Conservation (phyloP, 2,329 filamentous ascomycete genomes). For the Zelopaecilomyces penicillatus region DNA sequence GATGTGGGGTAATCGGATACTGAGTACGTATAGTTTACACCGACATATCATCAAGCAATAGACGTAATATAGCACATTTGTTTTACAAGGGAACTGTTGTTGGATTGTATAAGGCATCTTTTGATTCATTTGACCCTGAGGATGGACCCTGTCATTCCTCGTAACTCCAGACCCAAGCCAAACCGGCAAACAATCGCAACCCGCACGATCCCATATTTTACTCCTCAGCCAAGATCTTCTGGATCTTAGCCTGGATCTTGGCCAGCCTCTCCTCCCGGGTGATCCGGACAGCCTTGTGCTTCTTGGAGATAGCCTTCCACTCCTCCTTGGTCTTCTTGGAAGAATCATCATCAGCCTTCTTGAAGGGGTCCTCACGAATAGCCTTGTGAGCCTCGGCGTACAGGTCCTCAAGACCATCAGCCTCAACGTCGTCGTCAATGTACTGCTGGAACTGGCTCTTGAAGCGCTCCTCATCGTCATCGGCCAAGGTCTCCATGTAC, state of each 20-base stretch:
- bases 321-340: constrained; percentile 96
- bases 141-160: constrained; percentile 26
- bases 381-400: constrained; percentile 91
- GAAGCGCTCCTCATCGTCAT: constrained; percentile 99
- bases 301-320: constrained; percentile 92
- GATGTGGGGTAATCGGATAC: too few relatives aligned
- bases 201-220: constrained; percentile 22
- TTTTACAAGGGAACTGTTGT: too few relatives aligned
- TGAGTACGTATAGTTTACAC: too few relatives aligned
- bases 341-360: constrained; percentile 69
- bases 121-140: constrained; percentile 30
- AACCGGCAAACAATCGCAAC: constrained; percentile 13
- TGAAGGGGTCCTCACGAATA: constrained; percentile 96
- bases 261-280: constrained; percentile 75
- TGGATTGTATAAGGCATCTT: constrained; percentile 18
- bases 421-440: constrained; percentile 93
- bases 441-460: constrained; percentile 97
- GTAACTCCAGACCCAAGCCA: constrained; percentile 31
- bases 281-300: constrained; percentile 72
- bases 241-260: constrained; percentile 86
- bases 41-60: too few relatives aligned
- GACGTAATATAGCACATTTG: too few relatives aligned
- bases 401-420: constrained; percentile 92
- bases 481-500: constrained; percentile 99
- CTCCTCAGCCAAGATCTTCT: constrained; percentile 57